Conservation (phyloP, 352 stramenopile genomes). For the Globisporangium spiculum region DNA sequence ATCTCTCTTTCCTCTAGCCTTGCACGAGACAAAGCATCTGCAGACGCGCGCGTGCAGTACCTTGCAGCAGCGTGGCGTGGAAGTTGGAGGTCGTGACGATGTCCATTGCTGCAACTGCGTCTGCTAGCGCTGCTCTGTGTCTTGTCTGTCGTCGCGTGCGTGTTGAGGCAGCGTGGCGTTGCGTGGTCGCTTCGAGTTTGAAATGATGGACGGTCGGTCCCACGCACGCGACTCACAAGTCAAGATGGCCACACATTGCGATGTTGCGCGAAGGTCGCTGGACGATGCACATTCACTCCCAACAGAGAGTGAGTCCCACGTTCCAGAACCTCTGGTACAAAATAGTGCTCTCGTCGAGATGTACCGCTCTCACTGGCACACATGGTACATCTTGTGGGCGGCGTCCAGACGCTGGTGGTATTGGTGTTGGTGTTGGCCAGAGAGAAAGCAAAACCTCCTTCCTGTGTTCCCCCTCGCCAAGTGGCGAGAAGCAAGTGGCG, state of each 20-base stretch:
- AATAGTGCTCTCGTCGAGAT: no score
- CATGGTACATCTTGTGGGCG: no score
- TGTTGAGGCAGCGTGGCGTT: not conserved
- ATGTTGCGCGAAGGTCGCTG: constrained; percentile 10
- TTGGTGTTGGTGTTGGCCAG: not conserved
- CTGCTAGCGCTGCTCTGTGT: not conserved
- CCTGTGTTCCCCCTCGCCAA: not conserved
- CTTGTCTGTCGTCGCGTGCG: not conserved
- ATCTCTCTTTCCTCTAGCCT: no score
- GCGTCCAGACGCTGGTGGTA: not conserved
- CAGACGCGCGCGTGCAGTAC: constrained; percentile 23
- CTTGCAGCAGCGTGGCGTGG: constrained; percentile 80
- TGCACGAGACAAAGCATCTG: no score
- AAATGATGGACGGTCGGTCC: constrained; percentile 1
- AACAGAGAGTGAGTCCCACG: not conserved
- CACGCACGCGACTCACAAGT: not conserved
- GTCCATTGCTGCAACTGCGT: constrained; percentile 43
- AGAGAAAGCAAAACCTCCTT: constrained; percentile 14
- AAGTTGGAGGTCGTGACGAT: constrained; percentile 90
- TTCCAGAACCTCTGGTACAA: not conserved
- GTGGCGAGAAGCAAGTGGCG: not conserved
- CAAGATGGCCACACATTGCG: constrained; percentile 7
- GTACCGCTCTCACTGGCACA: not conserved
- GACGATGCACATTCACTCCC: no score
- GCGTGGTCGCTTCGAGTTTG: not conserved